phyloP scores from a whole-genome alignment of 441 rosid species.

The Gossypium gossypioides region DNA sequence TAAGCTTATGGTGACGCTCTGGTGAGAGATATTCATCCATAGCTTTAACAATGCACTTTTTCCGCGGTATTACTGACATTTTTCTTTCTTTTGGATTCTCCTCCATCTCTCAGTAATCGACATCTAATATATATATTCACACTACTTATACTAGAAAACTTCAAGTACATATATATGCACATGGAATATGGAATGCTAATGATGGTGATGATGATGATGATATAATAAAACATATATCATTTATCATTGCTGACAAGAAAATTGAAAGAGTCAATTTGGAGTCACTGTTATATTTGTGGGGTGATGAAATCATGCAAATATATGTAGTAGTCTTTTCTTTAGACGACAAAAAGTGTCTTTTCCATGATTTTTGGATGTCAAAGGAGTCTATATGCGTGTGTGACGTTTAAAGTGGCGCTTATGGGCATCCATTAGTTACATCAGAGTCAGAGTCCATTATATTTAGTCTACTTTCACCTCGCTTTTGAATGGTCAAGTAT shows the following conservation, averaged over 20 bases:
- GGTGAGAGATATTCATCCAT: conserved; percentile 6
- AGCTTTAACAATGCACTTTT: conserved; percentile 40
- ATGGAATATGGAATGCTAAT: too few relatives aligned
- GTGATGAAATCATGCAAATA: not conserved
- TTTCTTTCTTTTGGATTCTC: conserved; percentile 15
- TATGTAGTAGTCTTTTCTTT: not conserved
- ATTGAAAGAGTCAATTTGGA: not conserved
- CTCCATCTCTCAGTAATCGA: conserved; percentile 12
- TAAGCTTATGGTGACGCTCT: conserved; percentile 13
- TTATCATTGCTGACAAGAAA: not conserved
- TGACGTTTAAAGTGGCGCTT: not conserved
- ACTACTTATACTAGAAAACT: too few relatives aligned
- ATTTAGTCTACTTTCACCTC: not conserved
- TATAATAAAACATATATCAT: not conserved
- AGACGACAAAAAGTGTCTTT: not conserved
- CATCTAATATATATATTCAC: not conserved
- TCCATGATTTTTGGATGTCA: not conserved
- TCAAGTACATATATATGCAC: too few relatives aligned
- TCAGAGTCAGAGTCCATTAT: not conserved
- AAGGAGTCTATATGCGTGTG: not conserved
- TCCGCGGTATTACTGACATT: conserved; percentile 34
- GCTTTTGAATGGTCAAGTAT: not conserved
- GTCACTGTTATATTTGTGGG: not conserved
- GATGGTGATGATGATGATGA: not conserved
- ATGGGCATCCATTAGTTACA: not conserved